These are phyloP conservation scores for Penicillium oxalicum DNA, from an alignment of 2,329 filamentous ascomycete genomes.

Conservation along the genomic window DNA sequence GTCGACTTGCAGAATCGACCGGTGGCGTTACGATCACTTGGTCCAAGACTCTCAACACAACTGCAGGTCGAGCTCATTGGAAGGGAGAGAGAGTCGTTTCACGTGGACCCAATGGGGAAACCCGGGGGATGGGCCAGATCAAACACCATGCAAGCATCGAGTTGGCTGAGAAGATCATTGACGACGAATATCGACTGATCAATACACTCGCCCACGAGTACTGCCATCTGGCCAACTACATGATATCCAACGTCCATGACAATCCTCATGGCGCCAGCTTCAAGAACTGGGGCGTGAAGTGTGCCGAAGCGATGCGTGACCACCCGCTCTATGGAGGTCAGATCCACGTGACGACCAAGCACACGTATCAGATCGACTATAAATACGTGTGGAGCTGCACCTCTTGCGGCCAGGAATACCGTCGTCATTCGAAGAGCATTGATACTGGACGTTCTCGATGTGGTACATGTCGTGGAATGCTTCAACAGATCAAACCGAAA, in stretches of 20 bases:
- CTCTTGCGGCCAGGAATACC: constrained; percentile 64
- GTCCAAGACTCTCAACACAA: constrained; percentile 58
- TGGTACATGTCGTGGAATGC: constrained; percentile 62
- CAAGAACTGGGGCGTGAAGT: constrained; percentile 58
- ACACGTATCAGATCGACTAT: constrained; percentile 83
- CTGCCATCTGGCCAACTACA: constrained; percentile 89
- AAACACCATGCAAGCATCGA: constrained; percentile 71
- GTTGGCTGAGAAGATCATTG: constrained; percentile 80
- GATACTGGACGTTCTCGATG: constrained; percentile 66
- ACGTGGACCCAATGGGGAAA: neutral
- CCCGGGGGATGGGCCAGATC: constrained; percentile 22
- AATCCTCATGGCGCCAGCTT: constrained; percentile 81
- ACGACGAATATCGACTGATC: constrained; percentile 67
- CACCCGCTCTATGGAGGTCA: constrained; percentile 53
- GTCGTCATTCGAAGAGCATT: constrained; percentile 81
- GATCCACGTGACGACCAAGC: constrained; percentile 79
- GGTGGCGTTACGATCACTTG: constrained; percentile 56
- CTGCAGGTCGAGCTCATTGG: constrained; percentile 65
- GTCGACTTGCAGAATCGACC: constrained; percentile 43
- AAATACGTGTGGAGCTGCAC: constrained; percentile 83
- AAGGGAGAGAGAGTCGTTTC: constrained; percentile 45
- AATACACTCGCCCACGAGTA: constrained; percentile 97
- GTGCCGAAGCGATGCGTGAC: constrained; percentile 30
- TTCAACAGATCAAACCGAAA: constrained; percentile 74
- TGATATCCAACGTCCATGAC: constrained; percentile 68